phyloP scores from a whole-genome alignment of 2,329 filamentous ascomycete species.

The Epichloe festucae region DNA sequence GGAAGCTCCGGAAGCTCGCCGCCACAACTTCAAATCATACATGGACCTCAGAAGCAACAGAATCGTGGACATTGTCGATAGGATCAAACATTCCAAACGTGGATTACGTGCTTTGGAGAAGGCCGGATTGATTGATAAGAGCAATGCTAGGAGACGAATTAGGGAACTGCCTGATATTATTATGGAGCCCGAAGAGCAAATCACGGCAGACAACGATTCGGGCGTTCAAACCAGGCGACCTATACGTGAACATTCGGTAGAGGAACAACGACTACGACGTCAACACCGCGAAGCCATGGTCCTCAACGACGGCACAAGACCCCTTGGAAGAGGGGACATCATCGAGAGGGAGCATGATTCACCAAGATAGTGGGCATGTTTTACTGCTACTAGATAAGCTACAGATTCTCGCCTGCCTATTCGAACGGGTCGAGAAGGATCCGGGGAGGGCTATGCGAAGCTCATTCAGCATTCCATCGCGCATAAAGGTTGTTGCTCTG shows the following conservation, averaged over 20 bases:
- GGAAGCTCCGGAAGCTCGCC: constrained; percentile 38
- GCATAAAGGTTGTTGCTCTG: background rate
- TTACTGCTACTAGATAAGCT: background rate
- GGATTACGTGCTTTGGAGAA: constrained; percentile 40
- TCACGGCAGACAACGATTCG: constrained; percentile 10
- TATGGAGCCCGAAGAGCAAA: constrained; percentile 21
- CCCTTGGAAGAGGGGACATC: constrained; percentile 63
- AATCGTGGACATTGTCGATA: constrained; percentile 38
- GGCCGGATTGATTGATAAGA: constrained; percentile 32
- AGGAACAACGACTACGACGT: constrained; percentile 61
- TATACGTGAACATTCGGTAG: constrained; percentile 38
- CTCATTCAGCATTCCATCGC: background rate
- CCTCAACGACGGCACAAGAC: constrained; percentile 70
- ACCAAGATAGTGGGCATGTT: constrained; percentile 12
- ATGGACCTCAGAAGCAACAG: constrained; percentile 35
- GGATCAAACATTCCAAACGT: constrained; percentile 32
- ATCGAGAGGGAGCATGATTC: constrained; percentile 50
- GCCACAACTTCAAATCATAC: constrained; percentile 41
- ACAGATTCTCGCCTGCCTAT: background rate
- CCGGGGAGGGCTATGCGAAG: background rate
- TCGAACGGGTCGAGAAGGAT: background rate
- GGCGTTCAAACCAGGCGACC: constrained; percentile 19
- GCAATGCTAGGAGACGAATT: constrained; percentile 16
- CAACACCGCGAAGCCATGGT: constrained; percentile 82
- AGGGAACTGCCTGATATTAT: constrained; percentile 19